These are phyloP conservation scores for Saccharomycopsis fibuligera DNA, from an alignment of 805 yeast species.

Conservation along the genomic window DNA sequence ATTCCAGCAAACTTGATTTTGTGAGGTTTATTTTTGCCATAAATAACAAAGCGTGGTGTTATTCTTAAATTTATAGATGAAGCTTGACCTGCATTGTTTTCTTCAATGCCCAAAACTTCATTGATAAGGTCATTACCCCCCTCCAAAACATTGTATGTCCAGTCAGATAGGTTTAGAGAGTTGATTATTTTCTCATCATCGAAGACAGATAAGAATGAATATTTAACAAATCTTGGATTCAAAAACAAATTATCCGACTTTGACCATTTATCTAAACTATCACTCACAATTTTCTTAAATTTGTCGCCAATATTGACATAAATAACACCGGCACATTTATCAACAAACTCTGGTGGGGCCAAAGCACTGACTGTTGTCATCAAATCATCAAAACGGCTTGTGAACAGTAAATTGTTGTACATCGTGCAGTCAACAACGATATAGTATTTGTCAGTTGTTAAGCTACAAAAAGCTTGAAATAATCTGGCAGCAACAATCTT, in stretches of 20 bases:
- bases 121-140: conserved; percentile 36
- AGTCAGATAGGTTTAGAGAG: conserved; percentile 38
- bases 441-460: conserved; percentile 37
- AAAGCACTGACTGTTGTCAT: too few species aligned
- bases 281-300: conserved; percentile 2
- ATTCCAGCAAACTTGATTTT: conserved; percentile 9
- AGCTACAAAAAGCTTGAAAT: conserved; percentile 12
- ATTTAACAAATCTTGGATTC: conserved; percentile 26
- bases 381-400: conserved; percentile 23
- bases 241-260: conserved; percentile 18
- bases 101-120: conserved; percentile 43
- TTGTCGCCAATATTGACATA: conserved; percentile 27
- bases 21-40: conserved; percentile 6
- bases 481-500: conserved; percentile 57
- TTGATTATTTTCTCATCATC: conserved; percentile 40
- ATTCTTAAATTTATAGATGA: conserved; percentile 8
- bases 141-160: conserved; percentile 35
- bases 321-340: conserved; percentile 48
- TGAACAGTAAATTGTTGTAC: conserved; percentile 30
- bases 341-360: conserved; percentile 45
- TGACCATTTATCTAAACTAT: not conserved
- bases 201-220: conserved; percentile 16
- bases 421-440: conserved; percentile 67
- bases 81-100: conserved; percentile 24
- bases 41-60: conserved; percentile 6